Percentiles rank a stretch among this genome's conserved stretches.
phyloP scores from a whole-genome alignment of 2,329 filamentous ascomycete genomes.

The Fusarium secorum region DNA sequence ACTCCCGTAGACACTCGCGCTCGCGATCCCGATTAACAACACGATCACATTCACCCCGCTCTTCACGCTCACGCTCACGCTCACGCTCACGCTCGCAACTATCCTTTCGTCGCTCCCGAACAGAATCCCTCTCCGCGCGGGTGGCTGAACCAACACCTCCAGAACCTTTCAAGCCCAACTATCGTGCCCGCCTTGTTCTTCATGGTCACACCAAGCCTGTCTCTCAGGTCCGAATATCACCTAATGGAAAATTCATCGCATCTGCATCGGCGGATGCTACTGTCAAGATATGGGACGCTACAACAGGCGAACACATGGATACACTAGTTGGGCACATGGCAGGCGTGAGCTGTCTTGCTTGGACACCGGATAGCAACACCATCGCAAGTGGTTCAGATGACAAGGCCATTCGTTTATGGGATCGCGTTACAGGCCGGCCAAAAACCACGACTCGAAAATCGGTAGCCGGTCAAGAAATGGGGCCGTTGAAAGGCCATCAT shows the following conservation, averaged over 20 bases:
- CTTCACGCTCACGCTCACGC: slow-evolving; percentile 44
- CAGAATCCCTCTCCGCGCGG: slow-evolving; percentile 41
- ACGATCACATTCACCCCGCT: slow-evolving; percentile 43
- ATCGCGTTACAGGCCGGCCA: slow-evolving; percentile 68
- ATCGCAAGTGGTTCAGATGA: slow-evolving; percentile 94
- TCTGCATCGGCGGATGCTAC: slow-evolving; percentile 89
- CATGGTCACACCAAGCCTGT: slow-evolving; percentile 81
- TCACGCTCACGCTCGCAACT: slow-evolving; percentile 43
- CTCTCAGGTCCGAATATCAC: slow-evolving; percentile 88
- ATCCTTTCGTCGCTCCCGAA: slow-evolving; percentile 45
- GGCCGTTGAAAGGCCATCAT: slow-evolving; percentile 82
- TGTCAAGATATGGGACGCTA: slow-evolving; percentile 88
- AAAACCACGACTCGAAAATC: slow-evolving; percentile 55
- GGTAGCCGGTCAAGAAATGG: slow-evolving; percentile 52
- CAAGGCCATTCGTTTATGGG: slow-evolving; percentile 95
- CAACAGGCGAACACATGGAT: slow-evolving; percentile 80
- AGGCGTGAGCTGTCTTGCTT: slow-evolving; percentile 91
- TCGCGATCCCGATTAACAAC: slow-evolving; percentile 45
- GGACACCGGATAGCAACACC: slow-evolving; percentile 87
- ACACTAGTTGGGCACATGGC: slow-evolving; percentile 94
- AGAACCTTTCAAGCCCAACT: slow-evolving; percentile 69
- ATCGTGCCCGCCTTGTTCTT: slow-evolving; percentile 74
- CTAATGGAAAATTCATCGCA: slow-evolving; percentile 88
- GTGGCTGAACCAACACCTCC: slow-evolving; percentile 47
- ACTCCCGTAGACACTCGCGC: slow-evolving; percentile 46